Conservation (phyloP, 2,329 filamentous ascomycete genomes). For the Xylaria sp. region DNA sequence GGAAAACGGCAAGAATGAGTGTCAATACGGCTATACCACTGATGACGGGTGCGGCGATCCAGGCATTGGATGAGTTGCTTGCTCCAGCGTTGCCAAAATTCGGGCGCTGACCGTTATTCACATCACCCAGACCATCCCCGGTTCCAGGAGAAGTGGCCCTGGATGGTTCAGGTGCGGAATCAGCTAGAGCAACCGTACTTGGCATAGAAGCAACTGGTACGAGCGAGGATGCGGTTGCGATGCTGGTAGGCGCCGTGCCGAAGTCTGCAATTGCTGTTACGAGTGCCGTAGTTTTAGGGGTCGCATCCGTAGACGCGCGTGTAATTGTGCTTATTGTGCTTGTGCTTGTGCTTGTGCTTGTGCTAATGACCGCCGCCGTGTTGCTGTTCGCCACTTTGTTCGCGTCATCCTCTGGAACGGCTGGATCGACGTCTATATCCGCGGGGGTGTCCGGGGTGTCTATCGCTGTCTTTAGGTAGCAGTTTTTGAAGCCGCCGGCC, state of each 20-base stretch:
- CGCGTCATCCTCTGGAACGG: slow-evolving; percentile 22
- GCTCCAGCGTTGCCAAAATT: neutral
- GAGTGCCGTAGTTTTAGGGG: slow-evolving; percentile 1
- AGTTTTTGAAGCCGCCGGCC: slow-evolving; percentile 30
- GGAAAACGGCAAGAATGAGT: slow-evolving; percentile 41
- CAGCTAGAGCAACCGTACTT: slow-evolving; percentile 11
- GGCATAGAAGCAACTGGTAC: neutral
- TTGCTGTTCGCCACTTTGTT: neutral
- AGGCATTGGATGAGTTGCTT: slow-evolving; percentile 35
- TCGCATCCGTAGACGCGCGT: neutral
- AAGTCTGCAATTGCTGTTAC: neutral
- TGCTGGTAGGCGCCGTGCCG: neutral
- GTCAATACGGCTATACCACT: slow-evolving; percentile 42
- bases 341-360: neutral
- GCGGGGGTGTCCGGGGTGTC: slow-evolving; percentile 21
- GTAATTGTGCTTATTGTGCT: neutral
- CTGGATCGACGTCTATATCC: slow-evolving; percentile 37
- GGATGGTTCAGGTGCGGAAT: neutral
- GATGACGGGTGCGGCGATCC: slow-evolving; percentile 45
- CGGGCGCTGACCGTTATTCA: neutral
- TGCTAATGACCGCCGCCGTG: neutral
- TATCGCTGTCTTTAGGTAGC: slow-evolving; percentile 34
- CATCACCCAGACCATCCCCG: neutral
- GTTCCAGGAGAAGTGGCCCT: neutral
- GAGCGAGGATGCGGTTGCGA: slow-evolving; percentile 20